phyloP scores from a whole-genome alignment of 2,329 filamentous ascomycete species.

The Pestalotiopsis sp. region DNA sequence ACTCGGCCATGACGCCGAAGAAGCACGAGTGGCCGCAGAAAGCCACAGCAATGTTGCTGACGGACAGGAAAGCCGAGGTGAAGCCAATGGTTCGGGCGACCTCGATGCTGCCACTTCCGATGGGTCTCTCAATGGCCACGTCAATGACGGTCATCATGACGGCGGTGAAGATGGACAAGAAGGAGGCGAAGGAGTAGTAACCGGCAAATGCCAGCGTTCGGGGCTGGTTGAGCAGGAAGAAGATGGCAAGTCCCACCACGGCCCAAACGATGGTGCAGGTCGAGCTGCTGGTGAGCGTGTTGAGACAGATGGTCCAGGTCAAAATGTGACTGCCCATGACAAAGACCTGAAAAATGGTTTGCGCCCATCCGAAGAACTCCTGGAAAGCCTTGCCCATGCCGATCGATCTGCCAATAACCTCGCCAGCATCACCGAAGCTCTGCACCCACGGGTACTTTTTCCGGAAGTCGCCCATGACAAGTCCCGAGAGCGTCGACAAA shows the following conservation, averaged over 20 bases:
- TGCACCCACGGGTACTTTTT: constrained; percentile 69
- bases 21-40: constrained; percentile 71
- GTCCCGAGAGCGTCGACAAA: constrained; percentile 67
- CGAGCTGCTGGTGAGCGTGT: constrained; percentile 61
- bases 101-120: constrained; percentile 36
- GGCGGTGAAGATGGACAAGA: constrained; percentile 62
- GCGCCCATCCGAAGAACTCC: constrained; percentile 61
- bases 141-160: constrained; percentile 67
- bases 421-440: constrained; percentile 68
- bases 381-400: constrained; percentile 56
- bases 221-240: constrained; percentile 61
- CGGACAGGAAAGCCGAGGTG: constrained; percentile 56
- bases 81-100: constrained; percentile 44
- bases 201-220: constrained; percentile 65
- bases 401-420: constrained; percentile 51
- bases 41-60: constrained; percentile 68
- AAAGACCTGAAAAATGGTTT: constrained; percentile 66
- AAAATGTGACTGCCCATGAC: constrained; percentile 72
- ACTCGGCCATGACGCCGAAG: constrained; percentile 67
- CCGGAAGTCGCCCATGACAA: constrained; percentile 67
- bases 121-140: constrained; percentile 50
- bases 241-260: constrained; percentile 60
- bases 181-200: constrained; percentile 65
- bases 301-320: constrained; percentile 69
- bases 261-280: constrained; percentile 68